Evolutionary conservation across 2,329 filamentous ascomycete species (phyloP).

Genomic region (Xylaria multiplex): DNA sequence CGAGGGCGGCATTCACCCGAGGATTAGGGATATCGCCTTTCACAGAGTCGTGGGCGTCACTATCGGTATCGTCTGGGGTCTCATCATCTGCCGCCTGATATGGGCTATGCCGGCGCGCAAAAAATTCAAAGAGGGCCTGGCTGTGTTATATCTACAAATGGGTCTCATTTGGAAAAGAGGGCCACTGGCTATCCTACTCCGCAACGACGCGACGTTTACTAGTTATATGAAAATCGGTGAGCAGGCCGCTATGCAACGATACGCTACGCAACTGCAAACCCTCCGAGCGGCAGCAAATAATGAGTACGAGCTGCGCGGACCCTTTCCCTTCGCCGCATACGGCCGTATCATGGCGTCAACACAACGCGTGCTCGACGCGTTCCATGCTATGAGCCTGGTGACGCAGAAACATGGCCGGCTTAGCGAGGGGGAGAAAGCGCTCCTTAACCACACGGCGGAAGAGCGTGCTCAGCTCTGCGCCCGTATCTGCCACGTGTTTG

Average conservation of each 20-base stretch:
- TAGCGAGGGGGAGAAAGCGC: constrained; percentile 81
- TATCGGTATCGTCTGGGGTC: constrained; percentile 88
- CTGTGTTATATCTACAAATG: constrained; percentile 93
- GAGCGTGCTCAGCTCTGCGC: constrained; percentile 86
- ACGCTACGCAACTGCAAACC: constrained; percentile 76
- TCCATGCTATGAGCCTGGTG: constrained; percentile 95
- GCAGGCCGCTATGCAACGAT: constrained; percentile 86
- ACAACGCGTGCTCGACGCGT: constrained; percentile 86
- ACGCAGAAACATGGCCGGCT: constrained; percentile 81
- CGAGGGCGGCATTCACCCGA: constrained; percentile 83
- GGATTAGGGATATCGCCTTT: constrained; percentile 86
- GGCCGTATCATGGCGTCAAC: constrained; percentile 81
- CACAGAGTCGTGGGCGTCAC: constrained; percentile 90
- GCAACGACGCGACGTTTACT: constrained; percentile 62
- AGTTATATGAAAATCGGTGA: constrained; percentile 90
- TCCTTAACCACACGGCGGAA: constrained; percentile 79
- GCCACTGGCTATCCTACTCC: constrained; percentile 78
- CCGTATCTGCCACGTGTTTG: constrained; percentile 87
- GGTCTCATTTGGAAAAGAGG: constrained; percentile 96
- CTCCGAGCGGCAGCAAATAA: constrained; percentile 78
- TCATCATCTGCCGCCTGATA: constrained; percentile 86
- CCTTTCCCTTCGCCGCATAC: constrained; percentile 81
- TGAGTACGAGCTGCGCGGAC: constrained; percentile 88
- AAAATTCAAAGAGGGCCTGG: constrained; percentile 89
- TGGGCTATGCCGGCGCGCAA: constrained; percentile 92